Percentiles rank a stretch among this genome's conserved stretches.
Evolutionary conservation across 1,284 basidiomycete genomes (phyloP).

Genomic region (Naganishia albida): DNA sequence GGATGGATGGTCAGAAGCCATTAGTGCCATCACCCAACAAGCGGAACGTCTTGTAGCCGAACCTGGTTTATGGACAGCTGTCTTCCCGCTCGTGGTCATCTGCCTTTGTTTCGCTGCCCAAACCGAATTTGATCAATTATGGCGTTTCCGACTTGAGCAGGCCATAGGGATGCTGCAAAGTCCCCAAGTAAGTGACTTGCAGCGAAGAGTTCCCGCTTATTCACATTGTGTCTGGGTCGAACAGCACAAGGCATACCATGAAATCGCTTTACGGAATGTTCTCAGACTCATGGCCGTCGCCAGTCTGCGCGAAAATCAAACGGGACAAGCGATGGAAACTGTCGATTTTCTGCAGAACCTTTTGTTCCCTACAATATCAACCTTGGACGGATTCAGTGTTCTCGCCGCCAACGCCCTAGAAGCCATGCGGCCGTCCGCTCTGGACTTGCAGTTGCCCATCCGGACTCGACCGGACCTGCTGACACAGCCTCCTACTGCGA

Average conservation of each 20-base stretch:
- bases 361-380: slow-evolving; percentile 15
- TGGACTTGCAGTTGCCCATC: slow-evolving; percentile 10
- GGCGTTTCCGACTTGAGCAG: slow-evolving; percentile 28
- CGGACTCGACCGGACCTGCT: not conserved
- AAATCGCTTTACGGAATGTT: slow-evolving; percentile 23
- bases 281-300: slow-evolving; percentile 12
- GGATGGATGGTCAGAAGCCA: slow-evolving; percentile 61
- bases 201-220: not conserved
- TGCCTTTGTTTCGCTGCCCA: slow-evolving; percentile 21
- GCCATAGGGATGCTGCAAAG: slow-evolving; percentile 29
- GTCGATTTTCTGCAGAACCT: slow-evolving; percentile 15
- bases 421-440: slow-evolving; percentile 18
- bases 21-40: slow-evolving; percentile 79
- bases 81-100: slow-evolving; percentile 82
- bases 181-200: slow-evolving; percentile 18
- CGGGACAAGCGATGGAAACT: slow-evolving; percentile 4
- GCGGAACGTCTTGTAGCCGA: slow-evolving; percentile 85
- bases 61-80: slow-evolving; percentile 85
- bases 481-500: not conserved
- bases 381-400: slow-evolving; percentile 14
- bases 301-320: slow-evolving; percentile 8
- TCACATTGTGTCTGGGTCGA: not conserved
- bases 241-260: slow-evolving; percentile 27
- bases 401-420: slow-evolving; percentile 19
- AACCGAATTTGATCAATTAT: slow-evolving; percentile 20